Evolutionary conservation across 2,329 filamentous ascomycete species (phyloP), one percentile per base, ranked within the genome.

Genomic region (Trichoderma sp.): DNA sequence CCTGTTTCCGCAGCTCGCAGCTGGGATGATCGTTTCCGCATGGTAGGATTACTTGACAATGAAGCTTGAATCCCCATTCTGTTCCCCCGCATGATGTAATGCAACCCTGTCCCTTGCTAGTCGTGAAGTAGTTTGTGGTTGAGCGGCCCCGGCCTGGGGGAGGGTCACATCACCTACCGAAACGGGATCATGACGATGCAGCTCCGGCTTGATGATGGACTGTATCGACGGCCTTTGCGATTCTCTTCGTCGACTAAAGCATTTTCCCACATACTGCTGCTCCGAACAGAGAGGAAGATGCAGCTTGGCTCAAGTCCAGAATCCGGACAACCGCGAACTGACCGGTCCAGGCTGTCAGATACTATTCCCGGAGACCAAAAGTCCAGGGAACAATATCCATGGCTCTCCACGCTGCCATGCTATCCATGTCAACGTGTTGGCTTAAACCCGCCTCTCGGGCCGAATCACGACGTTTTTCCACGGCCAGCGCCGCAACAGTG

Each of bases 401-500:
- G 5, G 28, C 28, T 30, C 28, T 30, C 28, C 7, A 39, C 12
- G 10, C 34, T 39, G 10, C 10, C 34, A 39, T 34, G 30, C 34
- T 12, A 39, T 39, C 34, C 34, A 39, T 39, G 34, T 39, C 34
- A 12, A 65, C 28, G 26, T 41, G 41, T 43, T 7, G 10, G 14
- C 10, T 9, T 9, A 54, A 54, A 62, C 54, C 59, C 59, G 51
- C 55, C 41, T 48, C 56, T 65, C 63, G 63, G 63, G 28, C 63
- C 63, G 63, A 65, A 65, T 64, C 19, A 41, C 41, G 30, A 39
- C 9, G 6, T 52, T 44, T 9, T 24, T 21, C 15, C 45, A 15
- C 44, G 48, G 47, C 51, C 48, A 56, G 48, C 56, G 57, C 39
- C 48, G 56, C 55, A 55, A 55, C 56, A 41, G 48, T 28, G 48